A percentile compares a stretch with the other conserved stretches of the same genome.
Conservation (phyloP, 2,329 filamentous ascomycete genomes). For the Capronia coronata region DNA sequence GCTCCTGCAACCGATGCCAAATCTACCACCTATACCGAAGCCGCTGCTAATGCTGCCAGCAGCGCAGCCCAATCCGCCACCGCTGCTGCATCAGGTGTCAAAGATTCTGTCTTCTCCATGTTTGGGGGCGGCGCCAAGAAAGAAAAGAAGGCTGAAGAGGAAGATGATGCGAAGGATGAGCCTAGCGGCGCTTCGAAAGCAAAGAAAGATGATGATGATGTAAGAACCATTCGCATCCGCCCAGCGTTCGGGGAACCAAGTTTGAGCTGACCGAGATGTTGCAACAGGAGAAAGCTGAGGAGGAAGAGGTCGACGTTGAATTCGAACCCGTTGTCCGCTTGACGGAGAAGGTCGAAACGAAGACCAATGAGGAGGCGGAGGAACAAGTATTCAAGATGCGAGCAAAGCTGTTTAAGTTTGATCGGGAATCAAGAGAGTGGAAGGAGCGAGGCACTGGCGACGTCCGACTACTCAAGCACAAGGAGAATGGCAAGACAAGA, state of each 20-base stretch:
- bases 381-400: constrained; percentile 99
- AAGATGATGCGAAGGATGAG: constrained; percentile 75
- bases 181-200: constrained; percentile 84
- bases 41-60: constrained; percentile 24
- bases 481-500: constrained; percentile 95
- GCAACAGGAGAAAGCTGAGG: constrained; percentile 53
- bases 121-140: constrained; percentile 97
- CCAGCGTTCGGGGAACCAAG: constrained; percentile 19
- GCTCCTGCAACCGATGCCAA: constrained; percentile 18
- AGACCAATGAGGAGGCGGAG: constrained; percentile 97
- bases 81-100: constrained; percentile 28
- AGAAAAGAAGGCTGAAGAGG: constrained; percentile 79
- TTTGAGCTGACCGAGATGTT: constrained; percentile 12
- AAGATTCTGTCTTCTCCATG: constrained; percentile 81
- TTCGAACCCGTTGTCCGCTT: constrained; percentile 95
- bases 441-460: constrained; percentile 98
- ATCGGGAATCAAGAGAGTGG: constrained; percentile 88
- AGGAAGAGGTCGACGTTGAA: constrained; percentile 86
- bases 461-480: constrained; percentile 94
- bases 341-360: constrained; percentile 92
- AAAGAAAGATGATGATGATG: constrained; percentile 53
- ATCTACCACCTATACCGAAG: constrained; percentile 23
- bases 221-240: constrained; percentile 30
- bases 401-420: constrained; percentile 98
- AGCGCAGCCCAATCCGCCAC: constrained; percentile 24